phyloP scores from a whole-genome alignment of 2,329 filamentous ascomycete genomes.

The Coniochaeta pulveracea region DNA sequence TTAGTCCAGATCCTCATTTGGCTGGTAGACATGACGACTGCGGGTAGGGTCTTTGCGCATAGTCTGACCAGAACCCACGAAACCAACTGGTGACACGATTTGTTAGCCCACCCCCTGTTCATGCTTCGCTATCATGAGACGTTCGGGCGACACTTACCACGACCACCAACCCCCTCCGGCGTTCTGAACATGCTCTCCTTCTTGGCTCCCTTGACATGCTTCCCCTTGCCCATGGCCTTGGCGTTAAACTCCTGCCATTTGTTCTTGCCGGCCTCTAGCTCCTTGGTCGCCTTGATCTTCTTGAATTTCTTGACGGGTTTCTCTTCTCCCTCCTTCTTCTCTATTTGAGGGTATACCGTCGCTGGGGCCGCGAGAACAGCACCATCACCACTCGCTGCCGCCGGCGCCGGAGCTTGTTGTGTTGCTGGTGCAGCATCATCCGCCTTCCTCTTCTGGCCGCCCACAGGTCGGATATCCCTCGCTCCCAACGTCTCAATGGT shows the following conservation, averaged over 20 bases:
- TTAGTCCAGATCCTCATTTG: slow-evolving; percentile 63
- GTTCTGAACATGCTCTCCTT: slow-evolving; percentile 98
- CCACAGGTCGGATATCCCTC: slow-evolving; percentile 71
- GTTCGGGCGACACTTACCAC: slow-evolving; percentile 48
- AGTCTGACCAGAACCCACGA: slow-evolving; percentile 86
- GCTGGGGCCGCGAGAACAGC: slow-evolving; percentile 45
- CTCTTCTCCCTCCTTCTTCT: slow-evolving; percentile 50
- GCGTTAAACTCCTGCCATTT: slow-evolving; percentile 91
- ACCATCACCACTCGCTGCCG: slow-evolving; percentile 19
- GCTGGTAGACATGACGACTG: slow-evolving; percentile 75
- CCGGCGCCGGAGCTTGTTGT: slow-evolving; percentile 23
- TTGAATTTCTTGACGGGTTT: slow-evolving; percentile 74
- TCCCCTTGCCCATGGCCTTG: slow-evolving; percentile 57
- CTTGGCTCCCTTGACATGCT: slow-evolving; percentile 45
- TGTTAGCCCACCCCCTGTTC: slow-evolving; percentile 16
- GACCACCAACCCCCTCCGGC: slow-evolving; percentile 71
- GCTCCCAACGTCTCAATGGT: slow-evolving; percentile 72
- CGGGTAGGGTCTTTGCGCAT: slow-evolving; percentile 89
- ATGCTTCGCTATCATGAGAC: slow-evolving; percentile 1
- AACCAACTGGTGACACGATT: slow-evolving; percentile 56
- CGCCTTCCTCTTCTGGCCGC: slow-evolving; percentile 38
- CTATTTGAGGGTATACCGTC: slow-evolving; percentile 44
- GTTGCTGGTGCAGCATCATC: slow-evolving; percentile 10
- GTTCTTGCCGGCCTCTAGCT: slow-evolving; percentile 79
- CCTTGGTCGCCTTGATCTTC: slow-evolving; percentile 83